Evolutionary conservation across 306 rosid species (phyloP).

Genomic region (Senna tora): DNA sequence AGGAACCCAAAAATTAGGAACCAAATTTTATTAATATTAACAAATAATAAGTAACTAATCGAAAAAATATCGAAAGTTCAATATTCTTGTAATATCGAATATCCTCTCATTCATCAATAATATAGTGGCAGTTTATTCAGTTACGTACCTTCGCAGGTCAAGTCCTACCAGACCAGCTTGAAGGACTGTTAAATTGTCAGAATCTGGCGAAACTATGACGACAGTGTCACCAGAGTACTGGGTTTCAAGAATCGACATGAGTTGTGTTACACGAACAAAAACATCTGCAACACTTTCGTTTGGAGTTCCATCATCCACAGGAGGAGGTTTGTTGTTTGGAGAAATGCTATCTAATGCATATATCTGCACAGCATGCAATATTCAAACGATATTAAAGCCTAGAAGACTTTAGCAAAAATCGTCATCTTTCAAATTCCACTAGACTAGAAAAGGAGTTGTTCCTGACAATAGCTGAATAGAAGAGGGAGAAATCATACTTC

Average conservation of each 20-base stretch:
- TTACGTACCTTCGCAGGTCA: conserved; percentile 73
- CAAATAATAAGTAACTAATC: too few relatives aligned
- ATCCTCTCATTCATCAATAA: neutral
- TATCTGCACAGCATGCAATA: conserved; percentile 65
- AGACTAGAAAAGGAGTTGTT: neutral
- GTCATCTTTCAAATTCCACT: neutral
- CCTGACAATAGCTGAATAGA: neutral
- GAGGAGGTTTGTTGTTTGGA: conserved; percentile 73
- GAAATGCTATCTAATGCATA: conserved; percentile 81
- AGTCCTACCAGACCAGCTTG: conserved; percentile 90
- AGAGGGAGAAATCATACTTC: conserved; percentile 55
- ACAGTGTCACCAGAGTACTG: conserved; percentile 82
- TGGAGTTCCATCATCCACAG: conserved; percentile 81
- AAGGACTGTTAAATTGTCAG: conserved; percentile 83
- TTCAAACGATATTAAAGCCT: conserved; percentile 4
- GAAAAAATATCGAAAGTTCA: too few relatives aligned
- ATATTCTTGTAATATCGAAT: too few relatives aligned
- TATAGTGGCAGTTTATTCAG: neutral
- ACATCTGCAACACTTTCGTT: conserved; percentile 93
- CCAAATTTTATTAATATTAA: too few relatives aligned
- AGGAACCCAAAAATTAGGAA: too few relatives aligned
- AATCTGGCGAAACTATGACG: conserved; percentile 88
- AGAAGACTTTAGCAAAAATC: conserved; percentile 1
- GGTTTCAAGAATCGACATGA: conserved; percentile 95
- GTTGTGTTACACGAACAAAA: conserved; percentile 85